Evolutionary conservation across 225 moss, liverwort and hornwort species (phyloP).

Genomic region (Lunularia cruciata): DNA sequence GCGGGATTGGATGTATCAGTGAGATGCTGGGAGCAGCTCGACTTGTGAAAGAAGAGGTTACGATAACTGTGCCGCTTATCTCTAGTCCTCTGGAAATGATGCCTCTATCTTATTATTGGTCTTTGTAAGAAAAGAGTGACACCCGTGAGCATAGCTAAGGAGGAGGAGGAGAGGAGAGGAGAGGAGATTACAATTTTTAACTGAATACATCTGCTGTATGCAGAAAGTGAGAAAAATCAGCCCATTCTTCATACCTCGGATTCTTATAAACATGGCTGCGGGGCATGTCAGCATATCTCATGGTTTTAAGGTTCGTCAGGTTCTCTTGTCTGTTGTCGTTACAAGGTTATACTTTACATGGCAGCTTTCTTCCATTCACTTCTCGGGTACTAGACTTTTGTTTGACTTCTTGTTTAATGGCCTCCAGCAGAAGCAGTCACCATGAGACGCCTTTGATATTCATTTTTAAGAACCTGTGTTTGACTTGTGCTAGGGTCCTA

Average conservation of each 20-base stretch:
- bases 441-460: background rate
- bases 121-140: too few species aligned
- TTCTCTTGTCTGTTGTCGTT: slow-evolving; percentile 6
- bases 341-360: background rate
- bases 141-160: too few species aligned
- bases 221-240: slow-evolving; percentile 60
- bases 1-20: slow-evolving; percentile 91
- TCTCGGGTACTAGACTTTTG: too few species aligned
- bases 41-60: slow-evolving; percentile 65
- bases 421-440: too few species aligned
- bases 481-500: slow-evolving; percentile 78
- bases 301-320: slow-evolving; percentile 97
- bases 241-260: slow-evolving; percentile 93
- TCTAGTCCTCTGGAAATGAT: background rate
- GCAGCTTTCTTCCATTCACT: background rate
- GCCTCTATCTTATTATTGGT: too few species aligned
- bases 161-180: too few species aligned
- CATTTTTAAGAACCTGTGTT: slow-evolving; percentile 22
- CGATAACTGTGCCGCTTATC: background rate
- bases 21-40: slow-evolving; percentile 85
- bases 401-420: too few species aligned
- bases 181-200: background rate
- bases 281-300: slow-evolving; percentile 95
- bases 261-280: slow-evolving; percentile 98
- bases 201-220: background rate